Base-by-base conservation (phyloP, 202 grass and related monocot species). In the Setaria viridis region DNA sequence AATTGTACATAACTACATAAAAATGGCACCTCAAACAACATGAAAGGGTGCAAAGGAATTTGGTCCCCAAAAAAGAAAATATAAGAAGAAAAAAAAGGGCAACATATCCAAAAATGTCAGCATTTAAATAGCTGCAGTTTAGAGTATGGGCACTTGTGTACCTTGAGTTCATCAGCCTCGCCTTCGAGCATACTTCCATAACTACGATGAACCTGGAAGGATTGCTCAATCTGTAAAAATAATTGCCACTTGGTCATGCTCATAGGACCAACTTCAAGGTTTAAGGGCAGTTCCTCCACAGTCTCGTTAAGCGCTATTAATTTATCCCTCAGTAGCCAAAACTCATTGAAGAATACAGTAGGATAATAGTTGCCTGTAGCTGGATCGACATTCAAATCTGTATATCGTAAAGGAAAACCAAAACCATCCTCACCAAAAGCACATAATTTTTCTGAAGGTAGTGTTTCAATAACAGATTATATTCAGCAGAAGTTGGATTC, bases 111-210 rank as follows among this genome's bases (percentile, higher is more conserved):
- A 32, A 77, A 42, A 77, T 32, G 39, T 9, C 8, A 74, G 50
- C 34, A 65, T 72, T 25, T 57, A 15, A 33, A 84, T 49, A 66
- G 6, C 39, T 64, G 68, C 13, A 79, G 11, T 67, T 72, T 48
- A 66, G 30, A 86, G 50, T 81, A 66, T 79, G 29, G 42, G 45
- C 25, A 63, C 10, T 60, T 60, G 19, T 49, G 42, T 89, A 99
- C 97, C 97, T 99, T 99, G 59, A 99, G 93, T 77, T 94, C 94
- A 29, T 99, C 97, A 90, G 94, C 80, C 87, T 99, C 97, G 58
- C 97, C 97, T 91, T 99, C 97, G 42, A 99, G 97, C 97, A 99
- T 99, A 84, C 92, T 97, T 76, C 97, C 97, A 77, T 99, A 99
- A 79, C 88, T 99, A 63, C 89, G 92, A 73, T 99, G 97, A 79